A percentile compares a stretch with the other conserved stretches of the same genome.
These are phyloP conservation scores for Dendrostoma leiphaemia DNA, from an alignment of 2,329 filamentous ascomycete genomes.

Conservation along the genomic window DNA sequence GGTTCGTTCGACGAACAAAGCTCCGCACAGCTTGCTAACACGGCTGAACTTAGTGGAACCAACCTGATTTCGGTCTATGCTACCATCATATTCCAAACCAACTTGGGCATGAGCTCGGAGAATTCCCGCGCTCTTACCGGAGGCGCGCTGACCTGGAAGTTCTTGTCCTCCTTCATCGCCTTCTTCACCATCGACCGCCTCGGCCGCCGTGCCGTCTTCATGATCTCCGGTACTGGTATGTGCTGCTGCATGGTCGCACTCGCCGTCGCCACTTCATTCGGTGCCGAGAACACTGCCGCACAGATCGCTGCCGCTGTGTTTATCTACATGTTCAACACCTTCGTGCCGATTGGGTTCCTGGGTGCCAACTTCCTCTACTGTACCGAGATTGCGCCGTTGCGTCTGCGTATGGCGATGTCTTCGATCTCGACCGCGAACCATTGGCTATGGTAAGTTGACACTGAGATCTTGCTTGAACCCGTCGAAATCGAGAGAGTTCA, in stretches of 20 bases:
- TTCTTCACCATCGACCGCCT: conserved; percentile 51
- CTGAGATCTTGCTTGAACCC: no score
- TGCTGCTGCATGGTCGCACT: conserved; percentile 52
- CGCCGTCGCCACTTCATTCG: conserved; percentile 49
- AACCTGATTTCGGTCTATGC: conserved; percentile 48
- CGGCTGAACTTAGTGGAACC: conserved; percentile 30
- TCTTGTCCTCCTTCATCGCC: conserved; percentile 47
- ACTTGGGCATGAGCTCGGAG: conserved; percentile 36
- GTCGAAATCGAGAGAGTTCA: no score
- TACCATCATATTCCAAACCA: conserved; percentile 38
- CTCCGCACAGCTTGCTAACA: not conserved
- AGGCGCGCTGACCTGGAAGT: conserved; percentile 55
- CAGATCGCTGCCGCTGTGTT: conserved; percentile 53
- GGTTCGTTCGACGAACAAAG: not conserved
- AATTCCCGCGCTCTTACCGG: conserved; percentile 41
- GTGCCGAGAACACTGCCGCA: conserved; percentile 41
- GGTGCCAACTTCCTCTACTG: conserved; percentile 61
- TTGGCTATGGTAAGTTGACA: conserved; percentile 42
- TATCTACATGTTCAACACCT: conserved; percentile 59
- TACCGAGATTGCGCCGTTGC: conserved; percentile 53
- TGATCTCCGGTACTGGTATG: conserved; percentile 52
- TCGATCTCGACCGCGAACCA: conserved; percentile 54
- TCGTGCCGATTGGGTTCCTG: conserved; percentile 58
- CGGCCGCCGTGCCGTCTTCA: conserved; percentile 49
- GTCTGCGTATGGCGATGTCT: conserved; percentile 52